These are phyloP conservation scores for Cadophora luteo-olivacea DNA, from an alignment of 2,329 filamentous ascomycete species.

Conservation along the genomic window DNA sequence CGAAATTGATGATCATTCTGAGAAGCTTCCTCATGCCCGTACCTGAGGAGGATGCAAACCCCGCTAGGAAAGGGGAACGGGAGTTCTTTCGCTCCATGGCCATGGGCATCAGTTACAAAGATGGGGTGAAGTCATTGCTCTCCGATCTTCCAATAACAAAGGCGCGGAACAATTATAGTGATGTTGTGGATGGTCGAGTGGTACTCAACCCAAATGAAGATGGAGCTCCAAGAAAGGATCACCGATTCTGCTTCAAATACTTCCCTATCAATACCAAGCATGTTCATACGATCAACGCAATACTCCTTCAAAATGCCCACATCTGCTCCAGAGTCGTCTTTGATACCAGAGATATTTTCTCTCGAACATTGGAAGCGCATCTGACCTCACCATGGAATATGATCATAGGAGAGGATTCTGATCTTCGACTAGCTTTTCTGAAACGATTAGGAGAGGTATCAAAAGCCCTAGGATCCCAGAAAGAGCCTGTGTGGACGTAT, in stretches of 20 bases:
- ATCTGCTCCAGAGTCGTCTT: constrained; percentile 11
- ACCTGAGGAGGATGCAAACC: constrained; percentile 32
- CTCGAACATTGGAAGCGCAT: constrained; percentile 11
- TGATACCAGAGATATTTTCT: neutral
- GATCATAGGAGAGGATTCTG: neutral
- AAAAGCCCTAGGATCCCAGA: too few relatives aligned
- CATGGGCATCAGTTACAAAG: too few relatives aligned
- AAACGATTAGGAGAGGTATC: constrained; percentile 6
- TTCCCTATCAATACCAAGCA: constrained; percentile 17
- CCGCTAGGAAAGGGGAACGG: neutral
- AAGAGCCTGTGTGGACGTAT: too few relatives aligned
- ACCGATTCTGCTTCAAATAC: constrained; percentile 29
- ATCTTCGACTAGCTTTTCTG: constrained; percentile 11
- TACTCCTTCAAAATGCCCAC: constrained; percentile 19
- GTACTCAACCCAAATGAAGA: constrained; percentile 19
- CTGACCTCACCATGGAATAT: constrained; percentile 5
- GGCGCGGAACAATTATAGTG: constrained; percentile 29
- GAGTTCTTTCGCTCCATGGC: too few relatives aligned
- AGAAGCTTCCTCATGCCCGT: constrained; percentile 35
- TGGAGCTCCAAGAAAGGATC: neutral
- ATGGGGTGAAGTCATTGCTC: constrained; percentile 17
- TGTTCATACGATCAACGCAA: constrained; percentile 22
- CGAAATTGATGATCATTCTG: constrained; percentile 39
- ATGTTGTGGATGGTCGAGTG: constrained; percentile 25
- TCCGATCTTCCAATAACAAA: constrained; percentile 31